Evolutionary conservation across 2,329 filamentous ascomycete species (phyloP).

Genomic region (Fonsecaea erecta): DNA sequence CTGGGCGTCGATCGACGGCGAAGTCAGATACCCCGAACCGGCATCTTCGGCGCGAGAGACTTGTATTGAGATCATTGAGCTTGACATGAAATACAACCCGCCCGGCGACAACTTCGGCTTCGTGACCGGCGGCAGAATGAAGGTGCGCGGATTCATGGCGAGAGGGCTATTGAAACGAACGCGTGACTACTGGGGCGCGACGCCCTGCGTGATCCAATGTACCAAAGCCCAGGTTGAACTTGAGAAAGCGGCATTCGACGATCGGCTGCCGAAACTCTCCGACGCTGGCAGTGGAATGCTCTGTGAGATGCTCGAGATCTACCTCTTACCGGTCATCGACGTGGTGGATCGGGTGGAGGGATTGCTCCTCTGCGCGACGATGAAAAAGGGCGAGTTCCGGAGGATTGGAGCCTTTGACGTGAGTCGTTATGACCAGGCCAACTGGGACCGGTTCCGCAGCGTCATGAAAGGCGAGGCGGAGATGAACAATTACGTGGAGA

Average conservation of each 20-base stretch:
- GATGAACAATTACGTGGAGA: slow-evolving; percentile 37
- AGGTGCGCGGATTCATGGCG: slow-evolving; percentile 38
- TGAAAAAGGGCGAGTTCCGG: slow-evolving; percentile 38
- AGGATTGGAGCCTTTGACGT: slow-evolving; percentile 37
- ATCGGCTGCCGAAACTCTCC: slow-evolving; percentile 35
- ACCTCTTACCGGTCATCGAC: slow-evolving; percentile 36
- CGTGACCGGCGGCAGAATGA: slow-evolving; percentile 29
- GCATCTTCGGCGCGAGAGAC: slow-evolving; percentile 32
- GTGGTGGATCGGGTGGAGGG: slow-evolving; percentile 38
- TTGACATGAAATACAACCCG: slow-evolving; percentile 31
- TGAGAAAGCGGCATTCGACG: slow-evolving; percentile 36
- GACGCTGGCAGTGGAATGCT: slow-evolving; percentile 31
- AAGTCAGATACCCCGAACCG: slow-evolving; percentile 35
- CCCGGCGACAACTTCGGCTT: slow-evolving; percentile 33
- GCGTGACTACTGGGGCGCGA: slow-evolving; percentile 37
- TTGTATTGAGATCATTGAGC: slow-evolving; percentile 37
- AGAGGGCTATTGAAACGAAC: slow-evolving; percentile 34
- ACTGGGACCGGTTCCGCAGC: slow-evolving; percentile 37
- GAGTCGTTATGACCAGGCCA: slow-evolving; percentile 32
- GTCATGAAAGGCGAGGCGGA: slow-evolving; percentile 38
- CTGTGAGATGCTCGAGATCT: slow-evolving; percentile 37
- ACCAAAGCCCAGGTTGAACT: slow-evolving; percentile 34
- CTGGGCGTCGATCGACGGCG: slow-evolving; percentile 38
- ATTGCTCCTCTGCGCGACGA: slow-evolving; percentile 36
- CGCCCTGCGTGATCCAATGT: slow-evolving; percentile 35